Base-by-base conservation (phyloP, 176 grass and related monocot genomes). In the Guadua angustifolia region DNA sequence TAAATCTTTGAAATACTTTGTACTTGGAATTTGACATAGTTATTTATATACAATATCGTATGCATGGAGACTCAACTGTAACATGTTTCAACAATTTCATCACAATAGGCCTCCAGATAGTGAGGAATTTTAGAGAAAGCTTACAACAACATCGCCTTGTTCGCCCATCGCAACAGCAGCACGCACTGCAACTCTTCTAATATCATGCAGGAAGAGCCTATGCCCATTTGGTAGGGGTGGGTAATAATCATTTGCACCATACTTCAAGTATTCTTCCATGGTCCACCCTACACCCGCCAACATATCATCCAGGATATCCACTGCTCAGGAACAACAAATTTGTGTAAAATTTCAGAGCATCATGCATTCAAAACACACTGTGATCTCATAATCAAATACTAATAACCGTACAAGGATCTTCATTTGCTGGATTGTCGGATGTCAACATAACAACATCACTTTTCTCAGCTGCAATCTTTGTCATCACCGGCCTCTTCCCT, bases 281-380 rank as follows among this genome's bases (percentile, higher is more conserved):
- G 89, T 98, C 95, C 91, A 98, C 49, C 95, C 95, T 24, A 98
- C 79, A 4, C 95, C 95, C 44, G 66, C 91, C 80, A 98, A 88
- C 95, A 98, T 98, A 84, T 98, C 95, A 86, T 98, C 95, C 58
- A 98, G 85, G 84, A 98, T 98, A 82, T 98, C 93, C 91, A 95
- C 93, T 98, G 85, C 61, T 66, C 55, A 89, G 60, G 43, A 86
- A 77, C 36, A 86, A 42, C 15, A 84, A 66, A 80, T 76, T 71
- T 63, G 29, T 70, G 35, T 36, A 55, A 86, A 79, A 69, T 6
- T 64, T 80, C 63, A 84, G 74, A 3, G 26, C 9, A 32, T 2
- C 22, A 55, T 79, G 44, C 43, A n/a, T 81, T 64, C 14, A 67
- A 7, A 38, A 76, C 4, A 84, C 15, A 9, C 39, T 38, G 16